Conservation (phyloP, 768 basidiomycete species). For the Sarcomyxa edulis region DNA sequence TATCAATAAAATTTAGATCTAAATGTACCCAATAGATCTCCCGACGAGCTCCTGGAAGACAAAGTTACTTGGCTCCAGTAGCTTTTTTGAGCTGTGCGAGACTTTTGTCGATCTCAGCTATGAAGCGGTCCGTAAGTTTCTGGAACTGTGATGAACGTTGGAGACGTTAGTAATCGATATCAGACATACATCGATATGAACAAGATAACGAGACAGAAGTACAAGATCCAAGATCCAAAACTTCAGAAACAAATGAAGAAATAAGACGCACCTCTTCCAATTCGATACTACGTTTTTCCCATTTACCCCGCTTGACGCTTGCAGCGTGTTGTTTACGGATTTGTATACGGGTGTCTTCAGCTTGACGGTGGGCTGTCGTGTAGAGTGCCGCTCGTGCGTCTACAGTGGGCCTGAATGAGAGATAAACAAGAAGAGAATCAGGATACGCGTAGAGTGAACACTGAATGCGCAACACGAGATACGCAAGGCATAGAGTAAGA, state of each 20-base stretch:
- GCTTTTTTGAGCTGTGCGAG: constrained; percentile 60
- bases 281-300: constrained; percentile 63
- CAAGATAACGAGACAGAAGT: neutral
- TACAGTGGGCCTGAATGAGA: constrained; percentile 58
- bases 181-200: too few relatives aligned
- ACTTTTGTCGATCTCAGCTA: constrained; percentile 63
- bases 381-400: constrained; percentile 60
- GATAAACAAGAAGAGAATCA: neutral
- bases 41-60: too few relatives aligned
- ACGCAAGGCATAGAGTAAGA: neutral
- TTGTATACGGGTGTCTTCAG: constrained; percentile 73
- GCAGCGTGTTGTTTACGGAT: constrained; percentile 67
- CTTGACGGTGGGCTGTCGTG: constrained; percentile 50
- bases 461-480: neutral
- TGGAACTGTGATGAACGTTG: constrained; percentile 72
- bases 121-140: constrained; percentile 57
- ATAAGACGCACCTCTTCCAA: constrained; percentile 56
- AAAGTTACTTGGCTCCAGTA: constrained; percentile 28
- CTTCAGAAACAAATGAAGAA: neutral
- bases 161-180: neutral
- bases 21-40: too few relatives aligned
- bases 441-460: neutral
- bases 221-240: constrained; percentile 2
- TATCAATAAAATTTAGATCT: too few relatives aligned
- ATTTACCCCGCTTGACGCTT: constrained; percentile 65